Percentiles rank a stretch among this genome's conserved stretches.
phyloP scores from a whole-genome alignment of 371 early-diverging fungal species.

The Amoeboaphelidium protococcarum region DNA sequence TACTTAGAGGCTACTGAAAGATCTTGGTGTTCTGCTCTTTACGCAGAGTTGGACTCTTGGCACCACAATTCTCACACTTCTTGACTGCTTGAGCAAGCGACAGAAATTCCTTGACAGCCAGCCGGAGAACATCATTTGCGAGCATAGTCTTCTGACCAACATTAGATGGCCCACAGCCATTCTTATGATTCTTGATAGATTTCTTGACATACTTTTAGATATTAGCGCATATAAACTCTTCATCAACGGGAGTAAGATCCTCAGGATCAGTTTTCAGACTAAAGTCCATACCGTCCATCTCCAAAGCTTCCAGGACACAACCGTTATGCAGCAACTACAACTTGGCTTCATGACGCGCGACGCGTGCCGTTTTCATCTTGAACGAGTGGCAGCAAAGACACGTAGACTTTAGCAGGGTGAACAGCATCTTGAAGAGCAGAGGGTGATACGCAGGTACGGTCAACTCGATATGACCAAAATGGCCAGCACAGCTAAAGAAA shows the following conservation, averaged over 20 bases:
- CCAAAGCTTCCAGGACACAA: slow-evolving; percentile 49
- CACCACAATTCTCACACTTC: slow-evolving; percentile 57
- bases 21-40: slow-evolving; percentile 65
- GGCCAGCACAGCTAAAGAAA: slow-evolving; percentile 76
- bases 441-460: slow-evolving; percentile 88
- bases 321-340: slow-evolving; percentile 17
- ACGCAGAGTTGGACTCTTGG: slow-evolving; percentile 45
- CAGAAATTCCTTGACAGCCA: slow-evolving; percentile 16
- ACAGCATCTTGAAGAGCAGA: slow-evolving; percentile 63
- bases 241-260: too few species aligned
- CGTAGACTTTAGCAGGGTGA: slow-evolving; percentile 49
- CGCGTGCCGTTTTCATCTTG: slow-evolving; percentile 28
- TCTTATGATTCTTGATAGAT: slow-evolving; percentile 44
- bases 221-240: too few species aligned
- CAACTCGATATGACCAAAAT: slow-evolving; percentile 98
- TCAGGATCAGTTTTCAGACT: not conserved
- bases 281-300: slow-evolving; percentile 27
- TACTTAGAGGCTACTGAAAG: slow-evolving; percentile 44
- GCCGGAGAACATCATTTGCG: slow-evolving; percentile 12
- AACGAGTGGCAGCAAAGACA: slow-evolving; percentile 82
- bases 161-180: slow-evolving; percentile 6
- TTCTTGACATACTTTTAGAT: too few species aligned
- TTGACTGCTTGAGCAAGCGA: slow-evolving; percentile 10
- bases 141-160: slow-evolving; percentile 34
- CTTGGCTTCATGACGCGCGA: slow-evolving; percentile 6